Conservation (phyloP, 2,329 filamentous ascomycete species). For the Fusarium pseudoanthophilum region DNA sequence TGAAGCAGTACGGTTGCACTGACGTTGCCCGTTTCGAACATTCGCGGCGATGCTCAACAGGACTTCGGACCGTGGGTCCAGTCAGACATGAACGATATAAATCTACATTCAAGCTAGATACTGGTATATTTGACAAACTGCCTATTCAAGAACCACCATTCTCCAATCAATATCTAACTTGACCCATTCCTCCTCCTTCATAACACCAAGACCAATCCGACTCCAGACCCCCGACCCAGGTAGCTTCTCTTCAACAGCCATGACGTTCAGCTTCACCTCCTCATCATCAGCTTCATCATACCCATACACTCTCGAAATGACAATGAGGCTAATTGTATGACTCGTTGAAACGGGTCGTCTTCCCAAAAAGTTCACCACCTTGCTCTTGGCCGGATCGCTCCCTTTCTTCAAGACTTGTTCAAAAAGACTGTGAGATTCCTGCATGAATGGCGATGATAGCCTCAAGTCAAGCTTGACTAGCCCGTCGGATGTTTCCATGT, state of each 20-base stretch:
- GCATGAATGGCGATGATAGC: neutral
- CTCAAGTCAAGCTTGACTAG: neutral
- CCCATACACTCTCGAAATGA: neutral
- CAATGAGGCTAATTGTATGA: neutral
- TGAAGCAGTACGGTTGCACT: too few species aligned
- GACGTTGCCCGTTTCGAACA: neutral
- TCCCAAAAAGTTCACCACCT: neutral
- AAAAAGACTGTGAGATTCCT: neutral
- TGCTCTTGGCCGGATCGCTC: neutral
- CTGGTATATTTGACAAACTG: too few species aligned
- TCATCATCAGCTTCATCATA: neutral
- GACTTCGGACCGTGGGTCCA: neutral
- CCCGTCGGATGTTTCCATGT: neutral
- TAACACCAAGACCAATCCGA: neutral
- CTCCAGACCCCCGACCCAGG: constrained; percentile 3
- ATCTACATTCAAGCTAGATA: too few species aligned
- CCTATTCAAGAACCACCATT: neutral
- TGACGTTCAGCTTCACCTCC: neutral
- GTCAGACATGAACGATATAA: too few species aligned
- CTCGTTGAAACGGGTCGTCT: fast-evolving
- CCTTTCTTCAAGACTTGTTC: neutral
- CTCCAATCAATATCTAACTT: neutral
- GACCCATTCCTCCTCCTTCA: neutral
- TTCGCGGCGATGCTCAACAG: neutral
- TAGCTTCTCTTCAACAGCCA: neutral